Evolutionary conservation across 106 monocot genomes (phyloP).

Genomic region (Ottelia alismoides): DNA sequence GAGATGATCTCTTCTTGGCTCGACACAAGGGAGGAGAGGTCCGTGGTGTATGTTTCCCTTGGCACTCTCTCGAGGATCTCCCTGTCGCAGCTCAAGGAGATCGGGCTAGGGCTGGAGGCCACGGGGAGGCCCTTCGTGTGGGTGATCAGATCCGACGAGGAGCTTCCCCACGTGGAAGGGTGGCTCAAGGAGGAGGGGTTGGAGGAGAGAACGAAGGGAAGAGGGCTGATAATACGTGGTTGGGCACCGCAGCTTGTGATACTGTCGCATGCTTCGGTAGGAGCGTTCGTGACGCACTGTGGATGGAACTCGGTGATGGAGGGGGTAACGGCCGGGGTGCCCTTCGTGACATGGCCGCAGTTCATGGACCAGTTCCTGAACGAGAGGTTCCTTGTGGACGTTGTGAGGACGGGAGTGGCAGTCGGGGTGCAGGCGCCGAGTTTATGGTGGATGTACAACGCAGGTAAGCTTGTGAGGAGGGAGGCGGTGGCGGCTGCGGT

Average conservation of each 20-base stretch:
- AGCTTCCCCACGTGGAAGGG: neutral
- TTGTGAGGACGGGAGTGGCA: neutral
- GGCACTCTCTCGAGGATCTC: constrained; percentile 3
- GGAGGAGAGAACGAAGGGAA: constrained; percentile 3
- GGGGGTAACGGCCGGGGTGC: constrained; percentile 10
- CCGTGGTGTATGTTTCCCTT: constrained; percentile 11
- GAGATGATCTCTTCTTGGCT: constrained; percentile 4
- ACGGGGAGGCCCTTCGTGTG: constrained; percentile 1
- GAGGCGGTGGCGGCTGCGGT: constrained; percentile 25
- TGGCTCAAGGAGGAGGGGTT: neutral
- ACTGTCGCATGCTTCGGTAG: constrained; percentile 10
- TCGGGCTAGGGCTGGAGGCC: neutral
- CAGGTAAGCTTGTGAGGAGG: constrained; percentile 8
- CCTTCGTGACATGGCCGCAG: constrained; percentile 11
- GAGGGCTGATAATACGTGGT: neutral
- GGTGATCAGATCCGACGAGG: constrained; percentile 9
- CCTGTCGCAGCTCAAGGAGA: constrained; percentile 2
- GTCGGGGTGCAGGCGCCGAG: neutral
- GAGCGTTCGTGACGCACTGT: constrained; percentile 25
- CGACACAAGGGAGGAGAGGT: constrained; percentile 3
- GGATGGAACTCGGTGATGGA: constrained; percentile 22
- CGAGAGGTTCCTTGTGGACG: constrained; percentile 4
- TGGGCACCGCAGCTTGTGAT: constrained; percentile 19
- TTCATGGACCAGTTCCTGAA: constrained; percentile 5
- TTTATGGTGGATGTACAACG: neutral